phyloP scores from a whole-genome alignment of 2,329 filamentous ascomycete genomes.

The Sphaerulina populicola region DNA sequence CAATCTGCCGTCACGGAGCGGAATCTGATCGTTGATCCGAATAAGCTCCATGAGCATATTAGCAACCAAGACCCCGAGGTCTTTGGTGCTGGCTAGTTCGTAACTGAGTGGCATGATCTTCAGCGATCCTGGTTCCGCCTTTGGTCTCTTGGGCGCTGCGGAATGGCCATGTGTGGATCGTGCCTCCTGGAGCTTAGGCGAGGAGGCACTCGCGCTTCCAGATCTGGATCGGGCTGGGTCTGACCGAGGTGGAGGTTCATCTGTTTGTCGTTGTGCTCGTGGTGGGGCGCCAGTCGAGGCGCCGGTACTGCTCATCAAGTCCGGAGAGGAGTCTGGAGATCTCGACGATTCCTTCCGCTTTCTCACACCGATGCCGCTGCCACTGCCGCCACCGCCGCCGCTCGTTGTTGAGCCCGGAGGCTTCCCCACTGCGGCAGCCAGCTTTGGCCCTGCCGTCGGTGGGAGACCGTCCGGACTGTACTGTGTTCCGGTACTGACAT shows the following conservation, averaged over 20 bases:
- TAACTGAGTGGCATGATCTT: conserved; percentile 65
- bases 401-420: conserved; percentile 13
- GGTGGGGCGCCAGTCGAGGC: conserved; percentile 17
- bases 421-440: conserved; percentile 18
- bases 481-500: conserved; percentile 46
- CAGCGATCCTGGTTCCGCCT: conserved; percentile 39
- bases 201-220: conserved; percentile 8
- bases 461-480: conserved; percentile 46
- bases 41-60: conserved; percentile 96
- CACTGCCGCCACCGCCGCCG: conserved; percentile 2
- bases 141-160: conserved; percentile 40
- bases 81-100: conserved; percentile 70
- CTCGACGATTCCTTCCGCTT: conserved; percentile 26
- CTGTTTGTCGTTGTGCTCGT: conserved; percentile 13
- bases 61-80: conserved; percentile 81
- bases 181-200: conserved; percentile 23
- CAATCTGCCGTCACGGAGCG: conserved; percentile 73
- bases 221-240: conserved; percentile 10
- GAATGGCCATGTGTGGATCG: conserved; percentile 28
- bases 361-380: conserved; percentile 11
- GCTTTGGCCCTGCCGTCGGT: conserved; percentile 33
- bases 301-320: conserved; percentile 18
- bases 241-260: conserved; percentile 8
- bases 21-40: conserved; percentile 79
- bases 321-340: conserved; percentile 14